phyloP scores from a whole-genome alignment of 2,329 filamentous ascomycete genomes.

The Trichoderma polysporum region DNA sequence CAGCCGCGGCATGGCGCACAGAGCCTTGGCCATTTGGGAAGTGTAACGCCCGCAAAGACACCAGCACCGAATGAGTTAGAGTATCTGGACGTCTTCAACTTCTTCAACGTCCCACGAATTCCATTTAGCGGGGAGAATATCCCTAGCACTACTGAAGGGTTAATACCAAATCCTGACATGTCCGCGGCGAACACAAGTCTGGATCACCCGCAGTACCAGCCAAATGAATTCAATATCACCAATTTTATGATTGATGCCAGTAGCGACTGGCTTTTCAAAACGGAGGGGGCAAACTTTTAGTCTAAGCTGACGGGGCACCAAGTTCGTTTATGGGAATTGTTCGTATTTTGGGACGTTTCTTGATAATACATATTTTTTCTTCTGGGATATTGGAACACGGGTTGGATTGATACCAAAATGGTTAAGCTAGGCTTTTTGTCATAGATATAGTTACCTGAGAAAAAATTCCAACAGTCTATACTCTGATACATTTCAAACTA shows the following conservation, averaged over 20 bases:
- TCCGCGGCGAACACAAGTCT: constrained; percentile 31
- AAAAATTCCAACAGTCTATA: neutral
- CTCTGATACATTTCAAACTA: neutral
- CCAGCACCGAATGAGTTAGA: constrained; percentile 81
- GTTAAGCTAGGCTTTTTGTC: neutral
- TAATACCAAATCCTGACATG: constrained; percentile 29
- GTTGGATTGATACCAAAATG: neutral
- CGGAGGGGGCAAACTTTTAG: constrained; percentile 38
- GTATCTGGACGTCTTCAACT: constrained; percentile 90
- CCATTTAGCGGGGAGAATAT: constrained; percentile 46
- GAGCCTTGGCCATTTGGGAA: constrained; percentile 47
- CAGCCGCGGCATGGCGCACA: constrained; percentile 59
- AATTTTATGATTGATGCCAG: constrained; percentile 75
- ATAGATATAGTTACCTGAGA: neutral
- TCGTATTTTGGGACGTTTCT: neutral
- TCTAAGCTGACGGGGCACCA: neutral
- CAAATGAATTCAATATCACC: constrained; percentile 72
- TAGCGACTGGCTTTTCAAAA: constrained; percentile 72
- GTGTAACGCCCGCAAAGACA: constrained; percentile 61
- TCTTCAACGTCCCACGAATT: constrained; percentile 85
- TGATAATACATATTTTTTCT: neutral
- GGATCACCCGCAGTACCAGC: constrained; percentile 26
- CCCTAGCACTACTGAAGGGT: constrained; percentile 23
- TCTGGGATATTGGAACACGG: neutral
- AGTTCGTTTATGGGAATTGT: neutral